Evolutionary conservation across 345 rosid species (phyloP), one percentile per base, ranked within the genome.

Genomic region (Anacardium occidentale): DNA sequence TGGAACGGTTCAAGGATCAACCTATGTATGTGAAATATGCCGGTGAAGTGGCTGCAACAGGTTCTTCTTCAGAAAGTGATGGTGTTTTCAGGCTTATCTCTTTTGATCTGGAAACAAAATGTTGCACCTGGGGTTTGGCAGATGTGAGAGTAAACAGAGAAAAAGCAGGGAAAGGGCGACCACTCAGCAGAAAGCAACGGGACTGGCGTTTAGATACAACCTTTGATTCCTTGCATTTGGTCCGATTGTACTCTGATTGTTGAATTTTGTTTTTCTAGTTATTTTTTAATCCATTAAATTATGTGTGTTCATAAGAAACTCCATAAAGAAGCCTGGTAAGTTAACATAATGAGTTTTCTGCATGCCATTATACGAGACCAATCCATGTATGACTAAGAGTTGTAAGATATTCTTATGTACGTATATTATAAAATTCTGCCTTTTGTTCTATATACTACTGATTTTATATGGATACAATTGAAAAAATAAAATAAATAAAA

Each of bases 91-190:
- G 81, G 78, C 88, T 94, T 4, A 79, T 90, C 73, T 89, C 95
- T 12, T 85, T 85, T 22, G 89, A 94, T 59, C 53, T 81, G 66
- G 92, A 90, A 68, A 67, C 77, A 18, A 77, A 80, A 80, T 72
- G 80, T 67, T 90, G 93, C 81, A 75, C 85, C 32, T 91, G 97
- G 95, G 98, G 98, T 11, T 13, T 90, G 24, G 97, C 98, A 6
- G 79, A 94, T 79, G 95, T 90, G 66, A 81, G 87, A 82, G 67
- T 82, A 18, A 94, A 94, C 71, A 85, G 97, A 73, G 98, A 91
- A 81, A 94, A 89, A 73, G 87, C 87, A 1, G 96, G 97, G 59
- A 91, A 94, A 82, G 98, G 98, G 45, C 91, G 98, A 74, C 96
- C 95, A 51, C 88, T 94, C 53, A 85, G 66, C 84, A 91, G 88